Percentiles rank a stretch among this genome's conserved stretches.
Conservation (phyloP, 345 rosid genomes). For the Brassica carinata region DNA sequence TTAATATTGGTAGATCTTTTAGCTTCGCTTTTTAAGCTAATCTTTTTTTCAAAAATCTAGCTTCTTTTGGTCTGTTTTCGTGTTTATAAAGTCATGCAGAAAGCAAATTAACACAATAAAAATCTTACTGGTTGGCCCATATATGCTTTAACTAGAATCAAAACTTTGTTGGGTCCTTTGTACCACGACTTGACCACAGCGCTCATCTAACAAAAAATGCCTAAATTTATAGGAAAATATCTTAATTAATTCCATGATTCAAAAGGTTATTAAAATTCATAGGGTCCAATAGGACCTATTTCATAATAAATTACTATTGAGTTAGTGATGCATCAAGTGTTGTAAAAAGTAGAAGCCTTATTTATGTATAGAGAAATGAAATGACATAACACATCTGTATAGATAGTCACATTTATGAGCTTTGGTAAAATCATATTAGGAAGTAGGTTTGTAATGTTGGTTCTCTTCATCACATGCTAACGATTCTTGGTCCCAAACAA, state of each 20-base stretch:
- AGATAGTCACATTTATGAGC: background rate
- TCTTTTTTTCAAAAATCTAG: background rate
- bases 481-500: background rate
- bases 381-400: background rate
- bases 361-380: background rate
- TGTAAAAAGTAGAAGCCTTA: background rate
- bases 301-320: background rate
- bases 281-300: background rate
- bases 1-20: conserved; percentile 35
- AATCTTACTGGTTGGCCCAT: conserved; percentile 26
- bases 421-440: background rate
- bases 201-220: conserved; percentile 14
- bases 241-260: background rate
- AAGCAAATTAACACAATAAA: conserved; percentile 14
- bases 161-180: conserved; percentile 36
- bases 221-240: conserved; percentile 3
- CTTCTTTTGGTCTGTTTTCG: conserved; percentile 31
- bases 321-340: too few relatives aligned
- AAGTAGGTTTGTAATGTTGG: background rate
- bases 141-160: conserved; percentile 39
- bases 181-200: conserved; percentile 31
- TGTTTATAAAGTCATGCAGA: conserved; percentile 42
- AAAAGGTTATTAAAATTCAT: background rate
- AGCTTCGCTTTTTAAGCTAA: conserved; percentile 41
- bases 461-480: background rate